A percentile compares a stretch with the other conserved stretches of the same genome.
These are phyloP conservation scores for Mortierella alpina DNA, from an alignment of 192 early-diverging fungal species.

Conservation along the genomic window DNA sequence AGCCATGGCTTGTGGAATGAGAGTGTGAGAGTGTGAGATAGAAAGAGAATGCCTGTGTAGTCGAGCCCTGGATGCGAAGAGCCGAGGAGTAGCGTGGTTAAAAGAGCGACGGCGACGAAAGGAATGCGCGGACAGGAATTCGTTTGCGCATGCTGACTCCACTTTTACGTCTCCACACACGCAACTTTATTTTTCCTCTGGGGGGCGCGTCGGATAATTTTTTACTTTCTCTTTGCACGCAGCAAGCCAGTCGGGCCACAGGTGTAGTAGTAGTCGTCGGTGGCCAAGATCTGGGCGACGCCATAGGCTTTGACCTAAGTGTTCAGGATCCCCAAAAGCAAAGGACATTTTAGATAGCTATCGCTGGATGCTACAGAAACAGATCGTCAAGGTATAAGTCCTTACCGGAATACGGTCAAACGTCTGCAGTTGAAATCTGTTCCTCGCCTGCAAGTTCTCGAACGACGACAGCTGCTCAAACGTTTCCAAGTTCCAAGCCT, in stretches of 20 bases:
- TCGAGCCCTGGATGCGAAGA: too few species aligned
- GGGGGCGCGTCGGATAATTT: neutral
- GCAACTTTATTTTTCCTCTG: too few species aligned
- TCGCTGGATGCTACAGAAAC: too few species aligned
- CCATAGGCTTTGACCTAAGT: constrained; percentile 67
- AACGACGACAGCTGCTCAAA: constrained; percentile 58
- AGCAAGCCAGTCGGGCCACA: constrained; percentile 73
- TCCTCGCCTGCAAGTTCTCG: constrained; percentile 58
- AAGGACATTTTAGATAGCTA: neutral
- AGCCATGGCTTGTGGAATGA: too few species aligned
- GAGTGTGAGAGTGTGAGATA: too few species aligned
- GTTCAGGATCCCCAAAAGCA: neutral
- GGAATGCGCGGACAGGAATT: neutral
- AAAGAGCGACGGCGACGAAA: neutral
- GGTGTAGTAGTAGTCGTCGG: constrained; percentile 63
- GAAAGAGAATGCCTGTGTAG: too few species aligned
- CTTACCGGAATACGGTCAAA: constrained; percentile 63
- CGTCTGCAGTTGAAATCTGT: constrained; percentile 59
- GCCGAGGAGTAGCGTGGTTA: neutral
- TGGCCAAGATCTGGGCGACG: constrained; percentile 69
- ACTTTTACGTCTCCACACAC: neutral
- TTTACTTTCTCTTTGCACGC: constrained; percentile 36
- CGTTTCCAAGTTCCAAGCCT: constrained; percentile 65
- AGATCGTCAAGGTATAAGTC: neutral
- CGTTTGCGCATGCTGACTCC: neutral